Evolutionary conservation across 352 stramenopile genomes (phyloP), one percentile per base, ranked within the genome.

Genomic region (Phytophthora multivora): DNA sequence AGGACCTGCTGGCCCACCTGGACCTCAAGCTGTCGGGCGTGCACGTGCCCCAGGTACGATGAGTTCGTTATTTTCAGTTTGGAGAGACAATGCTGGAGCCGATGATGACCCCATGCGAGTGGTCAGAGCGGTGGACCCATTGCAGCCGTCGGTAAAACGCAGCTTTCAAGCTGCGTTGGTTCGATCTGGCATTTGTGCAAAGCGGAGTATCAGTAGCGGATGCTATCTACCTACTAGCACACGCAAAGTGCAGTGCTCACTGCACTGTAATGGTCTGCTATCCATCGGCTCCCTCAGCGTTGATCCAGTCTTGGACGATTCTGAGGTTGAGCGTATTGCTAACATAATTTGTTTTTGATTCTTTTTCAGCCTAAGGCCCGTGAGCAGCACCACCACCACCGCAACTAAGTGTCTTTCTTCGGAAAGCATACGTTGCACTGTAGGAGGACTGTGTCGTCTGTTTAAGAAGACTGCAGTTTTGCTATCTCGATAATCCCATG

Each of bases 1-100:
- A 98, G 77, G 97, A 99, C 73, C 91, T 99, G 80, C 80, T 99
- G 26, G 96, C 98, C 66, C 86, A 93, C 71, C 83, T 99, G 48
- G 88, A 98, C 80, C 89, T 98, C 55, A 97, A 97, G 78, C 75
- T 98, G 63, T 73, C 90, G 33, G 89, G 90, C 54, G 85, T 98
- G 68, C 86, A 90, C 79, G 85, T 93, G 69, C 84, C 85, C 62
- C 85, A 94, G 87, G 87, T 95, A 91, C 66, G 84, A 51, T 65
- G 31, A 56, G 33, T 16, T 51, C 59, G 55, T 53, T 4, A 23
- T 63, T 39, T 33, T 4, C 15, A 11, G 42, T 53, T 11, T 51
- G 48, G n/a, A 58, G 31, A 63, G 49, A 60, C 80, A 93, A 93
- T 93, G 84, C 84, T 78, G 84, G 84, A 93, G 82, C 84, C 80